These are phyloP conservation scores for Didymella pinodella DNA, from an alignment of 2,329 filamentous ascomycete species.

Conservation along the genomic window DNA sequence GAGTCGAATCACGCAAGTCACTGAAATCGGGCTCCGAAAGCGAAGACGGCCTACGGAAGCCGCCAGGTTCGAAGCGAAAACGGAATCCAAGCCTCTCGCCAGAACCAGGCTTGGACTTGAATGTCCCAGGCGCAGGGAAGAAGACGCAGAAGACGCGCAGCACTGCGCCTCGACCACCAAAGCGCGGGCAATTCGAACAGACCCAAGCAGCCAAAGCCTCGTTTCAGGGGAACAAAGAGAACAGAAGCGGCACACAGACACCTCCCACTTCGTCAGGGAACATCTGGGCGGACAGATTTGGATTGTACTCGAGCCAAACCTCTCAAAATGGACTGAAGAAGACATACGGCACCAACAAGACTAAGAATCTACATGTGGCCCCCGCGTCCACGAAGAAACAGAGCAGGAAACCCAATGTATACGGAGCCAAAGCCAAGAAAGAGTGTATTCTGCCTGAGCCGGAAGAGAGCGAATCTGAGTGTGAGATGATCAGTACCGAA, in stretches of 20 bases:
- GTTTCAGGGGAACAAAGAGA: slow-evolving; percentile 30
- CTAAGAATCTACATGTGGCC: slow-evolving; percentile 25
- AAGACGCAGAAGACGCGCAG: slow-evolving; percentile 3
- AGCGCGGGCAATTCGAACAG: slow-evolving; percentile 1
- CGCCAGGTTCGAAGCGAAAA: slow-evolving; percentile 2
- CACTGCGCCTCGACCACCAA: slow-evolving; percentile 1
- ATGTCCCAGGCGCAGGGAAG: slow-evolving; percentile 5
- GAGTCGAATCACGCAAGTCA: not conserved
- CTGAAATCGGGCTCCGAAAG: not conserved
- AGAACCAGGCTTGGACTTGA: not conserved
- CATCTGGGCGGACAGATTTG: slow-evolving; percentile 1
- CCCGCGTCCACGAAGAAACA: not conserved
- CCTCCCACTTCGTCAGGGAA: slow-evolving; percentile 12
- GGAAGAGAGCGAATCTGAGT: not conserved
- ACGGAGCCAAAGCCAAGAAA: not conserved
- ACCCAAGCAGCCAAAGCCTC: slow-evolving; percentile 23
- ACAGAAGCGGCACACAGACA: not conserved
- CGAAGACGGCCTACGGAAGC: slow-evolving; percentile 1
- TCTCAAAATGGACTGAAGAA: slow-evolving; percentile 14
- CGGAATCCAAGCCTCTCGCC: slow-evolving; percentile 9
- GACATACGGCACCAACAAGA: slow-evolving; percentile 7
- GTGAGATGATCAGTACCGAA: not conserved
- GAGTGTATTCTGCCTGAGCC: not conserved
- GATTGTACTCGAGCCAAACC: slow-evolving; percentile 16
- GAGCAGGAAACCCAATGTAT: not conserved